These are phyloP conservation scores for Hypomyces perniciosus DNA, from an alignment of 2,329 filamentous ascomycete species.

Conservation along the genomic window DNA sequence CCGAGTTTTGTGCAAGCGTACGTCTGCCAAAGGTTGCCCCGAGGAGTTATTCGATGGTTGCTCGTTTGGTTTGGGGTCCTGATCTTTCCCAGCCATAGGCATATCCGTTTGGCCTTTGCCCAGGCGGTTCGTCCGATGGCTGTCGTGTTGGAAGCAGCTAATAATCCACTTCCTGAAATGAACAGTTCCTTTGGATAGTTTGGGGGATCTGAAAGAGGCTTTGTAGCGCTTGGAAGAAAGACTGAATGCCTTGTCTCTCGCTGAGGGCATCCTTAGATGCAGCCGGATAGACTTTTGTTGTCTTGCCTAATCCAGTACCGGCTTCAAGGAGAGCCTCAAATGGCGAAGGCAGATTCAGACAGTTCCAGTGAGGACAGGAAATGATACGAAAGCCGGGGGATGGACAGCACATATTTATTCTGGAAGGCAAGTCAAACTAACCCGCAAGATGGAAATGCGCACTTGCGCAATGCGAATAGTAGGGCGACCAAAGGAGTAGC, in stretches of 20 bases:
- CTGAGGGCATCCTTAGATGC: slow-evolving; percentile 22
- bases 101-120: slow-evolving; percentile 21
- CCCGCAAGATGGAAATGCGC: background rate
- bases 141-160: slow-evolving; percentile 11
- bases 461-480: background rate
- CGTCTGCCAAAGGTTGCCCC: background rate
- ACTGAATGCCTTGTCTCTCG: slow-evolving; percentile 22
- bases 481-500: background rate
- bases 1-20: background rate
- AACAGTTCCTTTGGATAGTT: background rate
- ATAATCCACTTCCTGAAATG: background rate
- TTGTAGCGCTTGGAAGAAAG: slow-evolving; percentile 16
- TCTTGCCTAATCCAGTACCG: background rate
- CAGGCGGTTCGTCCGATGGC: slow-evolving; percentile 17
- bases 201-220: slow-evolving; percentile 5
- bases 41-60: slow-evolving; percentile 14
- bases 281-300: background rate
- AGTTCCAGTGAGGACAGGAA: too few species aligned
- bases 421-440: background rate
- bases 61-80: slow-evolving; percentile 17
- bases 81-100: slow-evolving; percentile 20
- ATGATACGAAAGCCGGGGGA: background rate
- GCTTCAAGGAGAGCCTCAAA: background rate
- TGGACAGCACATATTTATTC: background rate
- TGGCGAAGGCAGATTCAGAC: background rate